Conservation (phyloP, 345 rosid genomes). For the Punica granatum region DNA sequence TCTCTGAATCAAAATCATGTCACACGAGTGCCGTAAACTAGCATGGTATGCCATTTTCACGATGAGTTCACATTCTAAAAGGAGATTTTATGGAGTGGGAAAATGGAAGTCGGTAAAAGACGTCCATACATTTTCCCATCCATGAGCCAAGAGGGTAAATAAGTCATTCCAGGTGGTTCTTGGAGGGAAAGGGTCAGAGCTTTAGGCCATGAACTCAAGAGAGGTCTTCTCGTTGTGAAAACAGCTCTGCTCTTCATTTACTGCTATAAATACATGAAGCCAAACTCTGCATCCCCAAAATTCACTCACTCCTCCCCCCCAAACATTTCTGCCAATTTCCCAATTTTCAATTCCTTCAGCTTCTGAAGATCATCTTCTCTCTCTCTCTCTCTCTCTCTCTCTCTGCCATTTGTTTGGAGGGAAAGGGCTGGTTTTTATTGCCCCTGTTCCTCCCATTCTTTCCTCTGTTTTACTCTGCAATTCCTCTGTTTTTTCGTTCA, state of each 20-base stretch:
- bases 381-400: too few relatives aligned
- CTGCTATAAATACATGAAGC: background rate
- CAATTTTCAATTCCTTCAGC: background rate
- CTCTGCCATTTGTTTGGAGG: background rate
- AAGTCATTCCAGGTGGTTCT: background rate
- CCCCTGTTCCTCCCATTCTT: background rate
- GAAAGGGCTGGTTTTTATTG: background rate
- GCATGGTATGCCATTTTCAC: too few relatives aligned
- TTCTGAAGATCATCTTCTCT: background rate
- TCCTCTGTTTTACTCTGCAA: slow-evolving; percentile 4
- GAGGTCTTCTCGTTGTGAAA: too few relatives aligned
- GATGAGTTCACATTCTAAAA: too few relatives aligned
- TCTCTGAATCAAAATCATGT: too few relatives aligned
- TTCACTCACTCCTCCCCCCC: background rate
- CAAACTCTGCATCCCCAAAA: background rate
- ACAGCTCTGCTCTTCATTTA: background rate
- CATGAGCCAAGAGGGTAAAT: background rate
- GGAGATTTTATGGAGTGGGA: too few relatives aligned
- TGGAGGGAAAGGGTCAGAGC: background rate
- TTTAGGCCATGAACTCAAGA: too few relatives aligned
- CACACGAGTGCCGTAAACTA: too few relatives aligned
- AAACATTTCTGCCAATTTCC: background rate
- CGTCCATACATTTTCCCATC: too few relatives aligned
- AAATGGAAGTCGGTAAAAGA: too few relatives aligned
- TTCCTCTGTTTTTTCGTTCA: background rate